phyloP scores from a whole-genome alignment of 2,329 filamentous ascomycete genomes.

The Magnaporthiopsis rhizophila region DNA sequence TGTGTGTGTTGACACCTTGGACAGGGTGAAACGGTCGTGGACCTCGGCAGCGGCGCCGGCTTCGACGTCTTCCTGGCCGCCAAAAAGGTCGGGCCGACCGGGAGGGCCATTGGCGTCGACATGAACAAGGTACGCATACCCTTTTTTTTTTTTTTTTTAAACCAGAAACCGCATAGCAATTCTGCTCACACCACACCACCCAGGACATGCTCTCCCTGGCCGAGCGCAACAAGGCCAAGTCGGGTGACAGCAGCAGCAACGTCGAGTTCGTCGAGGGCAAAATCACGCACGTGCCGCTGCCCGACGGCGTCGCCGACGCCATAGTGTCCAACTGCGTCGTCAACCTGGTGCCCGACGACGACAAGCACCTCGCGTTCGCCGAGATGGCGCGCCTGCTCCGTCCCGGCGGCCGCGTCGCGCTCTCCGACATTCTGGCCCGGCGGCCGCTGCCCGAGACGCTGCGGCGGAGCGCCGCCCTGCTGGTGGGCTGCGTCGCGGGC shows the following conservation, averaged over 20 bases:
- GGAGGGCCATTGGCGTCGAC: constrained; percentile 48
- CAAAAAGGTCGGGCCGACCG: constrained; percentile 36
- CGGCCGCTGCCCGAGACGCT: constrained; percentile 40
- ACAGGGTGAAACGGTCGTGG: constrained; percentile 48
- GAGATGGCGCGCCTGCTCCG: constrained; percentile 53
- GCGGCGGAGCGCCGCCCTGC: constrained; percentile 39
- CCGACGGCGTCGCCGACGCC: constrained; percentile 36
- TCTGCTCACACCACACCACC: too few relatives aligned
- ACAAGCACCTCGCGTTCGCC: constrained; percentile 45
- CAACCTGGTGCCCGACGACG: constrained; percentile 44
- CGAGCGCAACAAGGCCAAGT: constrained; percentile 31
- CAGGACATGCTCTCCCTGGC: constrained; percentile 49
- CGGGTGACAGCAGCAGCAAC: constrained; percentile 27
- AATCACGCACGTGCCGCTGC: constrained; percentile 43
- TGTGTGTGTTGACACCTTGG: neutral
- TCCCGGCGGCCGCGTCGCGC: constrained; percentile 46
- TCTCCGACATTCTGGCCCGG: constrained; percentile 51
- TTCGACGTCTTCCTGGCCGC: constrained; percentile 50
- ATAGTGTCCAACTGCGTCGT: constrained; percentile 58
- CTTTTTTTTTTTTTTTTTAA: too few relatives aligned
- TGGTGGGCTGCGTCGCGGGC: constrained; percentile 53
- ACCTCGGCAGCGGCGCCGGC: constrained; percentile 49
- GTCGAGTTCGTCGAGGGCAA: constrained; percentile 40
- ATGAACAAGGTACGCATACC: constrained; percentile 42
- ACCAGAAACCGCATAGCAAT: too few relatives aligned